Percentiles rank a stretch among this genome's conserved stretches.
Conservation (phyloP, 495 filamentous ascomycete species). For the Haplographium delicatum region DNA sequence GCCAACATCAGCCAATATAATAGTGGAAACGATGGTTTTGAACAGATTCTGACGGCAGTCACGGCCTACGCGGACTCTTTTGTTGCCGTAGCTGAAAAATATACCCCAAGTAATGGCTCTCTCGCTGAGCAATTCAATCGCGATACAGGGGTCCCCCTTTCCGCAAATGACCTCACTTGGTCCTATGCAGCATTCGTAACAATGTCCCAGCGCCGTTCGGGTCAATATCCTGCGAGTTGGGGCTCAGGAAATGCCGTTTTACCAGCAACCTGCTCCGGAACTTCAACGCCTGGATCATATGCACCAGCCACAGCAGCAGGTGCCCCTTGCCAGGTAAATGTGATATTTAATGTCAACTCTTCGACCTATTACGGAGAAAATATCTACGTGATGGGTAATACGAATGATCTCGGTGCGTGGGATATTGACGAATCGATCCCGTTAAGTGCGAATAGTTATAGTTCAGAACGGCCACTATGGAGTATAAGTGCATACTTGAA, state of each 20-base stretch:
- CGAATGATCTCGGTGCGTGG: slow-evolving; percentile 28
- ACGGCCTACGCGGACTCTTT: slow-evolving; percentile 59
- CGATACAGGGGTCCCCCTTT: slow-evolving; percentile 39
- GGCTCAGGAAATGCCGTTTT: slow-evolving; percentile 16
- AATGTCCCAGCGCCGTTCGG: slow-evolving; percentile 23
- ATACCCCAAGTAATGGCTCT: slow-evolving; percentile 43
- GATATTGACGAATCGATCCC: slow-evolving; percentile 19
- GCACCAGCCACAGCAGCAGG: slow-evolving; percentile 33
- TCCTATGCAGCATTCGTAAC: slow-evolving; percentile 46
- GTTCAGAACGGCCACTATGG: slow-evolving; percentile 30
- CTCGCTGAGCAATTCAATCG: slow-evolving; percentile 56
- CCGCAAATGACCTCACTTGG: slow-evolving; percentile 49
- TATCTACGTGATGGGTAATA: slow-evolving; percentile 35
- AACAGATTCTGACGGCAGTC: slow-evolving; percentile 42
- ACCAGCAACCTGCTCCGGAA: slow-evolving; percentile 19
- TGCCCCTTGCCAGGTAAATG: slow-evolving; percentile 36
- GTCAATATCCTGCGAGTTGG: slow-evolving; percentile 29
- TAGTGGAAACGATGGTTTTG: slow-evolving; percentile 38
- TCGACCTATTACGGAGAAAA: slow-evolving; percentile 47
- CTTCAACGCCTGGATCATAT: slow-evolving; percentile 39
- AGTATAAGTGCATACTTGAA: slow-evolving; percentile 23
- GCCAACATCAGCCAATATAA: slow-evolving; percentile 42
- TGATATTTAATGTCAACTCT: slow-evolving; percentile 37
- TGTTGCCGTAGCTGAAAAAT: slow-evolving; percentile 42
- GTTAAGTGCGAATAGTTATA: slow-evolving; percentile 24